Conservation (phyloP, 345 rosid species). For the Balakata baccata region DNA sequence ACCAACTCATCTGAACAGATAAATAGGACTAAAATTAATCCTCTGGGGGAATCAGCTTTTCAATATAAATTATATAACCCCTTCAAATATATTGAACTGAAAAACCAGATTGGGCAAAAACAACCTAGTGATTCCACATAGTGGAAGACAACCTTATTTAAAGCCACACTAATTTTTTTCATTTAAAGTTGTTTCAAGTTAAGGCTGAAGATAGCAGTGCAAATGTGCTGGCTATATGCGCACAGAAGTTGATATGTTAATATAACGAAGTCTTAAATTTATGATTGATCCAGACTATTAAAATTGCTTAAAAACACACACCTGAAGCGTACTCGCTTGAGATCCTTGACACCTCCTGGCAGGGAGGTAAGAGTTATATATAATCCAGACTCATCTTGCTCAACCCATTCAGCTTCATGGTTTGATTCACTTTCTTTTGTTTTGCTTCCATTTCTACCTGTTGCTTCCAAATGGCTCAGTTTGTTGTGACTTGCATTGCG, state of each 20-base stretch:
- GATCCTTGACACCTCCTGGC: conserved; percentile 83
- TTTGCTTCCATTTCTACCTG: conserved; percentile 55
- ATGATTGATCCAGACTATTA: neutral
- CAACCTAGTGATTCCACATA: too few species aligned
- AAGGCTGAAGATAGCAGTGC: neutral
- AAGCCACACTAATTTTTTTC: neutral
- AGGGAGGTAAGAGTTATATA: conserved; percentile 84
- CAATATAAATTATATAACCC: neutral
- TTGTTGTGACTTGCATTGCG: conserved; percentile 45
- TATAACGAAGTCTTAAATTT: too few species aligned
- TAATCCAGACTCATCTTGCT: conserved; percentile 96
- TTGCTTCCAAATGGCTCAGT: conserved; percentile 55
- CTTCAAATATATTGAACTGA: too few species aligned
- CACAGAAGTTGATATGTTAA: neutral
- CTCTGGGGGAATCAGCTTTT: neutral
- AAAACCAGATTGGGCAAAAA: neutral
- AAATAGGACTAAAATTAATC: neutral
- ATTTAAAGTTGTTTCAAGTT: neutral
- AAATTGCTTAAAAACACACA: conserved; percentile 23
- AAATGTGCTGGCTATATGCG: neutral
- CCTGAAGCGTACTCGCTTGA: conserved; percentile 99
- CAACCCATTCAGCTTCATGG: conserved; percentile 81
- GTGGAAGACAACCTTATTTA: too few species aligned
- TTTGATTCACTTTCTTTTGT: conserved; percentile 60
- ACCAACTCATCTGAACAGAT: neutral